phyloP scores from a whole-genome alignment of 164 flowering plant genomes.

The Akebia trifoliata region DNA sequence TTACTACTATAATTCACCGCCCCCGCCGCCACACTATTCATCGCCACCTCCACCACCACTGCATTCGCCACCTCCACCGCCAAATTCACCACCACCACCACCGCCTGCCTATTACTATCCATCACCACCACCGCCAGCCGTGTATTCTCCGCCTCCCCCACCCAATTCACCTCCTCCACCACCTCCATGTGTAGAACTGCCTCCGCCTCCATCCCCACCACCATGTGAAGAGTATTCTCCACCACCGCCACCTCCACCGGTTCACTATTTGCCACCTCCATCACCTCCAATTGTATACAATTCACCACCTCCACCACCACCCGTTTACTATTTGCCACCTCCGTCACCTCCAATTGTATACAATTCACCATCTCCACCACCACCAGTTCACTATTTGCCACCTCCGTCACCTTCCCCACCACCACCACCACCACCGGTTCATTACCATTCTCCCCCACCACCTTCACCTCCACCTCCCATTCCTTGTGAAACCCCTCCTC shows the following conservation, averaged over 20 bases:
- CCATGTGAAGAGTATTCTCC: conserved; percentile 3
- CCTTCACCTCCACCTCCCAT: conserved; percentile 17
- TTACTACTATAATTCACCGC: conserved; percentile 21
- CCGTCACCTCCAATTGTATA: conserved; percentile 17
- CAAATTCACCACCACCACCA: conserved; percentile 28
- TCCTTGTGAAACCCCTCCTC: no score
- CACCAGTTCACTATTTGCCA: conserved; percentile 8
- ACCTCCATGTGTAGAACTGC: conserved; percentile 26
- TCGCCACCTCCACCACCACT: conserved; percentile 14
- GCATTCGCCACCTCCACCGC: conserved; percentile 26
- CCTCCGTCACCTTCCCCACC: conserved; percentile 17
- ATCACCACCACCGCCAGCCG: conserved; percentile 22
- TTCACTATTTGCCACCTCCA: conserved; percentile 6
- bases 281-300: conserved; percentile 13
- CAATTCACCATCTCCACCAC: conserved; percentile 10
- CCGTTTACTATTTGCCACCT: conserved; percentile 8
- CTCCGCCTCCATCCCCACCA: conserved; percentile 33
- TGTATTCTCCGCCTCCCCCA: conserved; percentile 21
- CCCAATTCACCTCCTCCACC: conserved; percentile 40
- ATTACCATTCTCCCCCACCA: conserved; percentile 23
- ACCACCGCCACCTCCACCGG: conserved; percentile 19
- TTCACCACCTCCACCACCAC: conserved; percentile 13
- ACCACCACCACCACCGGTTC: conserved; percentile 30
- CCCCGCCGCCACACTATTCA: conserved; percentile 23
- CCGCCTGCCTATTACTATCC: conserved; percentile 16